Conservation (phyloP, 768 basidiomycete genomes). For the Trametes cinnabarina region DNA sequence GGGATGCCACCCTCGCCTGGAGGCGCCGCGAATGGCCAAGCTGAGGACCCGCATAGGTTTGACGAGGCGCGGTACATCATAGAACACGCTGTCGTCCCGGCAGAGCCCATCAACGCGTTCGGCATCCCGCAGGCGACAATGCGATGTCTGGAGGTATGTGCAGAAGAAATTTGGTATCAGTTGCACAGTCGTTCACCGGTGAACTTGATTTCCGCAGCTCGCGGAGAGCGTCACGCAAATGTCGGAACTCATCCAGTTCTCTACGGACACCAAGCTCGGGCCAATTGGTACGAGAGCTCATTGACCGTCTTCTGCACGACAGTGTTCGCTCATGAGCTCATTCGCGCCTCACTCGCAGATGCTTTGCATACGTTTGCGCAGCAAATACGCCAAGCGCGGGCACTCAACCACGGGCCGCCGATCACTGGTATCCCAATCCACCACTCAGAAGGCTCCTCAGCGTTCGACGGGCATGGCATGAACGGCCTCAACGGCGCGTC, state of each 20-base stretch:
- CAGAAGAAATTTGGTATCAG: background rate
- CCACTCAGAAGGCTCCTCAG: conserved; percentile 1
- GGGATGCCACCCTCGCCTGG: conserved; percentile 20
- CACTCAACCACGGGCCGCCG: conserved; percentile 12
- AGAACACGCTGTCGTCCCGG: conserved; percentile 64
- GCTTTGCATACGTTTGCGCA: conserved; percentile 42
- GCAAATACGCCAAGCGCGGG: conserved; percentile 34
- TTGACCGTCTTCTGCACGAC: background rate
- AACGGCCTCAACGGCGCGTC: conserved; percentile 10
- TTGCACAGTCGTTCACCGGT: background rate
- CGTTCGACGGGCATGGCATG: conserved; percentile 7
- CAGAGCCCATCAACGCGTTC: conserved; percentile 84
- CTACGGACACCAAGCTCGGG: conserved; percentile 52
- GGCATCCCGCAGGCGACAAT: conserved; percentile 88
- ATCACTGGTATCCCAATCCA: background rate
- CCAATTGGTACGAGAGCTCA: conserved; percentile 48
- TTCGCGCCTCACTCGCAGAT: conserved; percentile 30
- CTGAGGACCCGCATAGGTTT: conserved; percentile 56
- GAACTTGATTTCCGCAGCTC: conserved; percentile 43
- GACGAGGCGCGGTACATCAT: conserved; percentile 65
- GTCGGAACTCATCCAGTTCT: conserved; percentile 72
- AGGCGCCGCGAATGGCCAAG: conserved; percentile 10
- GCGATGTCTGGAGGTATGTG: conserved; percentile 76
- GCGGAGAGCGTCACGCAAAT: conserved; percentile 82
- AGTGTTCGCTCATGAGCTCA: too few species aligned